Conservation (phyloP, 345 rosid genomes). For the Kernera saxatilis region DNA sequence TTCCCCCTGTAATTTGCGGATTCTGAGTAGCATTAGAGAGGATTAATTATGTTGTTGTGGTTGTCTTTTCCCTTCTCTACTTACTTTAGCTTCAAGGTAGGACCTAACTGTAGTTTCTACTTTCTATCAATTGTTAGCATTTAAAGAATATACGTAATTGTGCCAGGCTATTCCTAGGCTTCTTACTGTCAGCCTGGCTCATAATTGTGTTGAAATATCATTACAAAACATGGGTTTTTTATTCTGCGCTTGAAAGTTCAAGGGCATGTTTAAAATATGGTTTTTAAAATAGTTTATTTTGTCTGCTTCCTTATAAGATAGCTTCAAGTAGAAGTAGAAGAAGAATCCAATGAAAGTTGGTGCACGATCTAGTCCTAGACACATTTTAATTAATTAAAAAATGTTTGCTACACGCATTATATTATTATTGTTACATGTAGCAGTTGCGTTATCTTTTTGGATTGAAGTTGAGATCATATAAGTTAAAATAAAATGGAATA, state of each 20-base stretch:
- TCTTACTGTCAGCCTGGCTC: neutral
- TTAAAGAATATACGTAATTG: neutral
- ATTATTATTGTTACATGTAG: neutral
- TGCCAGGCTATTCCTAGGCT: constrained; percentile 16
- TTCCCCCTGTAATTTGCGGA: neutral
- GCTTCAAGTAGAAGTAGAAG: neutral
- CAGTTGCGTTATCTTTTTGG: constrained; percentile 12
- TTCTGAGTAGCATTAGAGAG: neutral
- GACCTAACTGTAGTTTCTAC: neutral
- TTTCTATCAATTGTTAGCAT: neutral
- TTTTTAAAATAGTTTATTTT: neutral
- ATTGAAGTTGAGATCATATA: neutral
- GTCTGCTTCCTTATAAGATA: neutral
- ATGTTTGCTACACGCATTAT: neutral
- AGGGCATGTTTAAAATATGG: constrained; percentile 17
- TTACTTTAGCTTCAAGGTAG: neutral
- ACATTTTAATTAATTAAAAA: neutral
- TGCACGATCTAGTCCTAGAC: neutral
- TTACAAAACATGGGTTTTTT: neutral
- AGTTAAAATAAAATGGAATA: constrained; percentile 14
- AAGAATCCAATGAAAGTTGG: constrained; percentile 7
- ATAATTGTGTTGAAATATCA: constrained; percentile 12
- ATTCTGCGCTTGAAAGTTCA: neutral
- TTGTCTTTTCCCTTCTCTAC: neutral
- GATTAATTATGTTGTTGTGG: neutral